Evolutionary conservation across 2,329 filamentous ascomycete genomes (phyloP), one percentile per base, ranked within the genome.

Genomic region (Penicillium sp.): DNA sequence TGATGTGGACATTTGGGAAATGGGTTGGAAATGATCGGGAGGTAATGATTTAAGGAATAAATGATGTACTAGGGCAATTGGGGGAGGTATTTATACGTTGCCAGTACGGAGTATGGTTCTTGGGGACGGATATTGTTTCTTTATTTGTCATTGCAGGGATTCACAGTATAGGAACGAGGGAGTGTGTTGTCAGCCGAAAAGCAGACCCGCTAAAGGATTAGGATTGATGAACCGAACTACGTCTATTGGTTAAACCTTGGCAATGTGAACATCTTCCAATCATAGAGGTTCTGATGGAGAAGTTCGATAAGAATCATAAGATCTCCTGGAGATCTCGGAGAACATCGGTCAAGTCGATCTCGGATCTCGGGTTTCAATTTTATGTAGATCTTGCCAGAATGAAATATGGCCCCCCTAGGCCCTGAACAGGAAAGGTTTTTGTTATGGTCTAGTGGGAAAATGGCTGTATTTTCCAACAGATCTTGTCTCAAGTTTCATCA

Each of bases 291-390:
- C 15, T 2, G 13, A 47, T 49, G 21, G 44, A 33, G 25, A 25
- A 2, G 19, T 21, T 21, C 34, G 33, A 46, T 39, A 5, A 23
- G 23, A 23, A 23, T 23, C 23, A 4, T 23, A 23, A 13, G 44
- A 41, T 33, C n/a, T 27, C 33, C n/a, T 21, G 25, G 13, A 16
- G 34, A 47, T 53, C 44, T 54, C 51, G 51, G 44, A 41, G 51
- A 54, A 49, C 36, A 40, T 54, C 51, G 51, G 51, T 49, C 34
- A n/a, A 4, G 27, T 44, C 29, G 34, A 49, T 54, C 36, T 41
- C 41, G 33, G 50, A 38, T 50, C 47, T 38, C 25, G n/a, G 7
- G 4, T 25, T 23, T 25, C 16, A 19, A 5, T 27, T 45, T 38
- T 5, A 39, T 39, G n/a, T 16, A 27, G 9, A 25, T n/a, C 19